Base-by-base conservation (phyloP, 2,329 filamentous ascomycete genomes). In the Huntiella savannae region DNA sequence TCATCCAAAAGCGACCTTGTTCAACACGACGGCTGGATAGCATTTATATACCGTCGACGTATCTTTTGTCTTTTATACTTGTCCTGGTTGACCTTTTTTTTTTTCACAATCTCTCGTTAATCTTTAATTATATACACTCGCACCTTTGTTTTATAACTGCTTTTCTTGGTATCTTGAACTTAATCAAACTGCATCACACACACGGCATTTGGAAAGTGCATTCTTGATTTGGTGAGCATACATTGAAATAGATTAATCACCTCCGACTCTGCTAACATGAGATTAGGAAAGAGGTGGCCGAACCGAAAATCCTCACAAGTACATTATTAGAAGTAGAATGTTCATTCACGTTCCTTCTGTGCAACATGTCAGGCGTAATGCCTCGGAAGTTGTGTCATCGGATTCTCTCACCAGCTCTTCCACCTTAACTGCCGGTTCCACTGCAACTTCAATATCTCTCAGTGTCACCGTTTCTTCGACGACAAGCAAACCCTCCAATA, bases 61-160 rank as follows among this genome's bases (percentile, higher is more conserved):
- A 10, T n/a, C 34, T 15, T 34, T 43, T 36, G 28, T 35, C 15
- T 45, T 41, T 13, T 36, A 15, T 12, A 40, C 16, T 16, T 37
- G 12, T 40, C 17, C 10, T 22, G 33, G 19, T 13, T 28, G 22
- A 17, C 35, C 43, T 32, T 49, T 48, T 42, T n/a, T 32, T 49
- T 48, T 46, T 47, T 43, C 46, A 33, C 35, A 37, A 33, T 44
- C 40, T 46, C 40, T 46, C 37, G 42, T 37, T 33, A 15, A 36
- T 41, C 32, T 45, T 39, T 48, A 28, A 28, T 49, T 38, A 32
- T 48, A 47, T 41, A 22, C 40, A 40, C 43, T 48, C 40, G 42
- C 45, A 32, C 22, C 8, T 15, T 39, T 45, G 40, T 40, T 37
- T 15, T 42, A 32, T 40, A 3, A 34, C 35, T 16, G 28, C n/a